phyloP scores from a whole-genome alignment of 2,329 filamentous ascomycete species.

The Colletotrichum somersetense region DNA sequence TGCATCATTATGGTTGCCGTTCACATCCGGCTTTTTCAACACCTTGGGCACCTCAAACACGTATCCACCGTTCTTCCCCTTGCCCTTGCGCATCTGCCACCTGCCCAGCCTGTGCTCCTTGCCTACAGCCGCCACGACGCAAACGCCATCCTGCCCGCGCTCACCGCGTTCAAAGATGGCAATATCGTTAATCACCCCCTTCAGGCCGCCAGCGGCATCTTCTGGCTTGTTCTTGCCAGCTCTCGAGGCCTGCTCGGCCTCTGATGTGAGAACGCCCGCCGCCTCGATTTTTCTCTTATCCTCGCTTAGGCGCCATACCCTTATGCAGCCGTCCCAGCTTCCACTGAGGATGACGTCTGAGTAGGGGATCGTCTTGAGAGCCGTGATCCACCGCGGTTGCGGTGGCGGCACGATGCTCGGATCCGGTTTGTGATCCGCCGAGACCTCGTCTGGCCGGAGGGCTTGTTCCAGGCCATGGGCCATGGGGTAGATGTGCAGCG shows the following conservation, averaged over 20 bases:
- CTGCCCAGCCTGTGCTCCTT: slow-evolving; percentile 88
- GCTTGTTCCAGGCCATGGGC: slow-evolving; percentile 88
- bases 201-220: slow-evolving; percentile 48
- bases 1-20: slow-evolving; percentile 51
- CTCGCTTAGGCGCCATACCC: slow-evolving; percentile 86
- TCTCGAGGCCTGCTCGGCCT: slow-evolving; percentile 38
- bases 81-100: slow-evolving; percentile 74
- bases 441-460: slow-evolving; percentile 75
- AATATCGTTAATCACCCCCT: slow-evolving; percentile 90
- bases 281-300: slow-evolving; percentile 85
- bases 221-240: slow-evolving; percentile 41
- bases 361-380: slow-evolving; percentile 86
- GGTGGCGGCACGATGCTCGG: slow-evolving; percentile 71
- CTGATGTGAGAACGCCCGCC: slow-evolving; percentile 69
- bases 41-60: slow-evolving; percentile 82
- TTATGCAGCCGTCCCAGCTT: slow-evolving; percentile 92
- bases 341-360: slow-evolving; percentile 91
- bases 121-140: slow-evolving; percentile 86
- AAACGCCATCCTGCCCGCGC: slow-evolving; percentile 80
- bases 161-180: slow-evolving; percentile 88
- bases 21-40: slow-evolving; percentile 48
- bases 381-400: slow-evolving; percentile 90
- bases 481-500: slow-evolving; percentile 81
- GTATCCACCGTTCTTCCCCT: slow-evolving; percentile 84
- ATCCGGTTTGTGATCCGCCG: slow-evolving; percentile 76